A percentile compares a stretch with the other conserved stretches of the same genome.
Evolutionary conservation across 1,139 yeast species (phyloP).

Genomic region (Kodamaea ohmeri): DNA sequence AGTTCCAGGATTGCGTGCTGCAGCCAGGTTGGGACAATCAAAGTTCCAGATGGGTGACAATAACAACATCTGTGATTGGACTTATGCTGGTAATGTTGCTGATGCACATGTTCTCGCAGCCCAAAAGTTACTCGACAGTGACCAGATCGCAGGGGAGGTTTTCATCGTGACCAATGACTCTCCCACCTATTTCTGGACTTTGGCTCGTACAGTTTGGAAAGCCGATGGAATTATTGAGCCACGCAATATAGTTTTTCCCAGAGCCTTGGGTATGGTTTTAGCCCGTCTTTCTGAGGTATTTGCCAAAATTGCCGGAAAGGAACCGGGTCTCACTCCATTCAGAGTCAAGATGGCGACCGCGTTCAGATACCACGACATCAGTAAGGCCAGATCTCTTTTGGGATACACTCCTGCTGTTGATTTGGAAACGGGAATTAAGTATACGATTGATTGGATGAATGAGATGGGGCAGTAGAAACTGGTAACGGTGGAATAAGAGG

Average conservation of each 20-base stretch:
- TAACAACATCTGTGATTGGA: constrained; percentile 91
- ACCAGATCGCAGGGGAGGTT: constrained; percentile 72
- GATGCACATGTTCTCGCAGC: constrained; percentile 95
- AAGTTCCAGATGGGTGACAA: constrained; percentile 94
- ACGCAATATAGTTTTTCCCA: constrained; percentile 63
- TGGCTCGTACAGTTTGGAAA: constrained; percentile 96
- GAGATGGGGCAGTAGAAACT: constrained; percentile 42
- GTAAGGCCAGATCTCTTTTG: constrained; percentile 75
- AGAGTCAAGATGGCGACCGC: constrained; percentile 93
- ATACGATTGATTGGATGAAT: constrained; percentile 86
- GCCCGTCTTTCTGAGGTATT: constrained; percentile 79
- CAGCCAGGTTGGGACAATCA: constrained; percentile 81
- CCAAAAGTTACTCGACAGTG: constrained; percentile 53
- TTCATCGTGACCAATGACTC: constrained; percentile 92
- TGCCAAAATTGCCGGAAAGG: constrained; percentile 69
- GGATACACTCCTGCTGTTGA: constrained; percentile 82
- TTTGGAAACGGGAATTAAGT: constrained; percentile 76
- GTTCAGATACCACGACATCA: constrained; percentile 87
- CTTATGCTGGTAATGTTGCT: constrained; percentile 99
- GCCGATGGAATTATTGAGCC: constrained; percentile 85
- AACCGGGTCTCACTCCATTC: constrained; percentile 94
- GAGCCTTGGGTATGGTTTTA: constrained; percentile 70
- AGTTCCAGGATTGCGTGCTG: constrained; percentile 87
- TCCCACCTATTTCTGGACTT: constrained; percentile 95
- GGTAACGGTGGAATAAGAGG: too few species aligned